Conservation (phyloP, 2,329 filamentous ascomycete genomes). For the Epichloe uncinata region DNA sequence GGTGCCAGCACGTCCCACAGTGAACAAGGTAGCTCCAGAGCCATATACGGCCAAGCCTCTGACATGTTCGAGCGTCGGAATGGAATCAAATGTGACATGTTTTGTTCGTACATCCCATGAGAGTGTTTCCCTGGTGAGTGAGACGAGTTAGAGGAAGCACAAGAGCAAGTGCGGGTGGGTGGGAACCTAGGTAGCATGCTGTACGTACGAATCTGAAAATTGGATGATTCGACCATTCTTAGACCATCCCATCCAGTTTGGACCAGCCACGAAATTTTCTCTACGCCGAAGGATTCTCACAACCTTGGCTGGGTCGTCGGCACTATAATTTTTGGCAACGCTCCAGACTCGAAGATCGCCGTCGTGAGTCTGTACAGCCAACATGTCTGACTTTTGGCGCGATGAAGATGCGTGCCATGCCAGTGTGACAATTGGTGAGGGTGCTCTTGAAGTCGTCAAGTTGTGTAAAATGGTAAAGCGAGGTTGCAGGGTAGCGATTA, state of each 20-base stretch:
- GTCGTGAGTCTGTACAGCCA: slow-evolving; percentile 82
- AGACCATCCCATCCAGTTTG: slow-evolving; percentile 97
- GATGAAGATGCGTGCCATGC: slow-evolving; percentile 95
- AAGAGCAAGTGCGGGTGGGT: neutral
- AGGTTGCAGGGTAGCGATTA: slow-evolving; percentile 80
- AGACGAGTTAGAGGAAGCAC: neutral
- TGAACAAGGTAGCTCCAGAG: slow-evolving; percentile 83
- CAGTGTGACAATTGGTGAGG: slow-evolving; percentile 75
- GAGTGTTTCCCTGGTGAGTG: slow-evolving; percentile 57
- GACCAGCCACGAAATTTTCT: slow-evolving; percentile 58
- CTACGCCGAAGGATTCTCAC: slow-evolving; percentile 75
- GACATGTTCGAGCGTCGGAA: slow-evolving; percentile 73
- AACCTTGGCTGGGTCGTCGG: slow-evolving; percentile 68
- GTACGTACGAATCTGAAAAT: slow-evolving; percentile 71
- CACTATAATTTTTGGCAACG: slow-evolving; percentile 65
- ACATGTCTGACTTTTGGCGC: slow-evolving; percentile 94
- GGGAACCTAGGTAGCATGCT: neutral
- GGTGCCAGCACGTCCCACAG: slow-evolving; percentile 72
- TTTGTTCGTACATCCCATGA: slow-evolving; percentile 99
- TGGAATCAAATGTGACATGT: slow-evolving; percentile 77
- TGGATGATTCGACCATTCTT: slow-evolving; percentile 96
- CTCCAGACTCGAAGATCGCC: slow-evolving; percentile 95
- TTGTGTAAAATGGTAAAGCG: slow-evolving; percentile 92
- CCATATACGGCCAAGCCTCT: slow-evolving; percentile 79
- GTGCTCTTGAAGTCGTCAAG: slow-evolving; percentile 67